A percentile compares a stretch with the other conserved stretches of the same genome.
These are phyloP conservation scores for Diaporthe citriasiana DNA, from an alignment of 2,329 filamentous ascomycete genomes.

Conservation along the genomic window DNA sequence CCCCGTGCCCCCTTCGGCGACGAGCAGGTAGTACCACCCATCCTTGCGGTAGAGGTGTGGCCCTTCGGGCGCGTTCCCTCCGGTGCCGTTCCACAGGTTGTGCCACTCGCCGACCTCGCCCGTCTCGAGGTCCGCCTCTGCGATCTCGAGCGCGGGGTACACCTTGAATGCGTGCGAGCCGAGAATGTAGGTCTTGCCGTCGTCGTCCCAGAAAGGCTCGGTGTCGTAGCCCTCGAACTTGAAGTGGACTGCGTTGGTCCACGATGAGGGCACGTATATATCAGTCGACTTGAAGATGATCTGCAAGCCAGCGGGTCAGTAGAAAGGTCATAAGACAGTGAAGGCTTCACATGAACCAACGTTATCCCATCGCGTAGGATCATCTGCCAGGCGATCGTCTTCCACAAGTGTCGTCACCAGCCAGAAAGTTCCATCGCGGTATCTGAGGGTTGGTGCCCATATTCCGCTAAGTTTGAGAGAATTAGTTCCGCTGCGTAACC, in stretches of 20 bases:
- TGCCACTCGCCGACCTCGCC: conserved; percentile 55
- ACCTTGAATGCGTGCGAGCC: conserved; percentile 56
- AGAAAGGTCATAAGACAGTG: neutral
- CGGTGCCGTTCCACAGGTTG: conserved; percentile 64
- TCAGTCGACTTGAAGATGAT: conserved; percentile 61
- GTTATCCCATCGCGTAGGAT: conserved; percentile 56
- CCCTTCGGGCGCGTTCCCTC: conserved; percentile 62
- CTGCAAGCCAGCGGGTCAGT: conserved; percentile 43
- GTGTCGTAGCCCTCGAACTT: conserved; percentile 67
- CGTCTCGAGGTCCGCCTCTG: conserved; percentile 56
- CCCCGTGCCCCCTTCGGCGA: conserved; percentile 66
- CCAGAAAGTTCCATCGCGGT: conserved; percentile 50
- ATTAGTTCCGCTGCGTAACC: neutral
- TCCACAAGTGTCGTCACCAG: conserved; percentile 52
- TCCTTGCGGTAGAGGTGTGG: conserved; percentile 68
- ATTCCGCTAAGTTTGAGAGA: conserved; percentile 47
- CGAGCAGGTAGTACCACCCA: conserved; percentile 66
- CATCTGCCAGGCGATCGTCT: conserved; percentile 51
- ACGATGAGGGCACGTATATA: conserved; percentile 58
- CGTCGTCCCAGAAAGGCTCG: conserved; percentile 68
- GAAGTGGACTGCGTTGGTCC: conserved; percentile 64
- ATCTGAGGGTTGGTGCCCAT: conserved; percentile 52
- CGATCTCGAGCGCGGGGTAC: conserved; percentile 57
- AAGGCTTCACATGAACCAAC: conserved; percentile 35
- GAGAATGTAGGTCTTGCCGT: conserved; percentile 66